Evolutionary conservation across 2,329 filamentous ascomycete species (phyloP), one percentile per base, ranked within the genome.

Genomic region (Cryphonectria nitschkei): DNA sequence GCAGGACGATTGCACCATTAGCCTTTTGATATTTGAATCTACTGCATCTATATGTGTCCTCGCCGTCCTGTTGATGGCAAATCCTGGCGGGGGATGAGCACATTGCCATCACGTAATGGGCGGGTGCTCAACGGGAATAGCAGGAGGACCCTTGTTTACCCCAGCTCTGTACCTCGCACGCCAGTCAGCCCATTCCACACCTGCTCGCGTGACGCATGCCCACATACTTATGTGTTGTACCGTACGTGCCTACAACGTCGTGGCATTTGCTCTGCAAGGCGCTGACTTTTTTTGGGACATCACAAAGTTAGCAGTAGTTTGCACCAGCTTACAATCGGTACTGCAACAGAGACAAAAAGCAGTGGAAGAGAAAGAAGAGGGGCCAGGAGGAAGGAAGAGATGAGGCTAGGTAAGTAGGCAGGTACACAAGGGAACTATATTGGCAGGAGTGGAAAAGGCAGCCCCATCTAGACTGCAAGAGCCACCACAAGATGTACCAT

Each of bases 181-280:
- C 54, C 54, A 58, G 61, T 64, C 61, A 64, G 61, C 37, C 61
- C 61, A 64, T 64, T 64, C 61, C 61, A 46, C 39, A 64, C 37
- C 61, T 64, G 61, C 34, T 64, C 61, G 61, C 61, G 61, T 64
- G 61, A 64, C n/a, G 61, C 61, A 46, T 64, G 61, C n/a, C 39
- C 61, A 29, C n/a, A 63, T 37, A 29, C n/a, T n/a, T 46, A 26
- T 37, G 19, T 22, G 58, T 22, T 34, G 58, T 37, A 50, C 16
- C 43, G 43, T 50, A 50, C 6, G 16, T 22, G 22, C 43, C 19
- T 50, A 50, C 43, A 50, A 16, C 19, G 43, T 16, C 19, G 16
- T 50, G 43, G 19, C 43, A 16, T 19, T 50, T 22, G 26, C 19
- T 16, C 26, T 32, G n/a, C 26, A 4, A 56, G 26, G 5, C n/a